Evolutionary conservation across 1,284 basidiomycete species (phyloP).

Genomic region (Papiliotrema nemorosa): DNA sequence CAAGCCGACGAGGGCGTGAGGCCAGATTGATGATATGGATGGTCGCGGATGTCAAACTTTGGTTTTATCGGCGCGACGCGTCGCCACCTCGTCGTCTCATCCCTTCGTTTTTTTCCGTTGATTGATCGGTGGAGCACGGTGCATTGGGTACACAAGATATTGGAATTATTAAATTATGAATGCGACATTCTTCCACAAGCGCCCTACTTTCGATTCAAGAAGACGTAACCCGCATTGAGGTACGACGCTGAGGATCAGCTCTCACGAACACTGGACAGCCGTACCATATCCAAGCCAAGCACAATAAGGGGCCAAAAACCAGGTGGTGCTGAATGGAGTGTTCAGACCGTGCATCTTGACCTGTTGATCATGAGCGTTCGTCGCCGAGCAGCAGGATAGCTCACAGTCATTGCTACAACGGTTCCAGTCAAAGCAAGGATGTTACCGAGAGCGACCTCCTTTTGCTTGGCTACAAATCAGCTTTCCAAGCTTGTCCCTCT

Average conservation of each 20-base stretch:
- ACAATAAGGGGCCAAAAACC: slow-evolving; percentile 62
- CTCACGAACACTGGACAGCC: slow-evolving; percentile 9
- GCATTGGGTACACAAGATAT: too few species aligned
- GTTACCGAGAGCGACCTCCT: slow-evolving; percentile 61
- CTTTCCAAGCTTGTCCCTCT: slow-evolving; percentile 12
- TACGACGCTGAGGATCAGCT: slow-evolving; percentile 53
- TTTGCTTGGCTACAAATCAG: slow-evolving; percentile 43
- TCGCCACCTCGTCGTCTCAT: too few species aligned
- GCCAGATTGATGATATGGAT: too few species aligned
- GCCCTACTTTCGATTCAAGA: slow-evolving; percentile 25
- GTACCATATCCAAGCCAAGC: slow-evolving; percentile 47
- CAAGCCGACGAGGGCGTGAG: too few species aligned
- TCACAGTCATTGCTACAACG: slow-evolving; percentile 62
- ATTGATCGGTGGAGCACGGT: too few species aligned
- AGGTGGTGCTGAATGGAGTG: slow-evolving; percentile 56
- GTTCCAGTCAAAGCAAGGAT: slow-evolving; percentile 60
- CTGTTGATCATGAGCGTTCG: too few species aligned
- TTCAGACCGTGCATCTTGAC: slow-evolving; percentile 56
- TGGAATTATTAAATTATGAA: background rate
- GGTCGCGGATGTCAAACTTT: too few species aligned
- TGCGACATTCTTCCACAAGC: background rate
- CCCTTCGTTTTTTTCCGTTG: too few species aligned
- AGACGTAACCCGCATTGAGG: slow-evolving; percentile 59
- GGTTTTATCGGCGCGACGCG: too few species aligned
- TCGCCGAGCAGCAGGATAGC: too few species aligned